These are phyloP conservation scores for Orbilia blumenaviensis DNA, from an alignment of 2,329 filamentous ascomycete genomes.

Conservation along the genomic window DNA sequence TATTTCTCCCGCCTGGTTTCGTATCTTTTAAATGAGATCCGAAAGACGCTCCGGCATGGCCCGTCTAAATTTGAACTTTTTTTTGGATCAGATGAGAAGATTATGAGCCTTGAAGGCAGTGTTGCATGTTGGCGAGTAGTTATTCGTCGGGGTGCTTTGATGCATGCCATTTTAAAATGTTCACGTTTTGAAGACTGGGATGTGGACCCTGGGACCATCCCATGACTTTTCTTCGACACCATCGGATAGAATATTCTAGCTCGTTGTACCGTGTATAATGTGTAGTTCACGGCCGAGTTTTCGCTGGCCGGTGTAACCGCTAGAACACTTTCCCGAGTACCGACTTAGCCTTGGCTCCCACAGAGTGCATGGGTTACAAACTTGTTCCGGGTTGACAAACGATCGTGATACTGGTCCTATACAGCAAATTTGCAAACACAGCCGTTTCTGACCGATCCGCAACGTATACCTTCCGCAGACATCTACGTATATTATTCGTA, in stretches of 20 bases:
- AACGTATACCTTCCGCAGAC: neutral
- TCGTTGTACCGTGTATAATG: neutral
- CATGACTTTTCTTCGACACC: conserved; percentile 21
- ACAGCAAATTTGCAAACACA: neutral
- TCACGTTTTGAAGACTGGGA: conserved; percentile 12
- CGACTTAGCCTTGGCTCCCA: conserved; percentile 10
- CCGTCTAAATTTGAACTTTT: neutral
- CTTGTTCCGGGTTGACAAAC: neutral
- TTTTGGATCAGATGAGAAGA: conserved; percentile 6
- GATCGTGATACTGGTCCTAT: conserved; percentile 28
- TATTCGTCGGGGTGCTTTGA: conserved; percentile 20
- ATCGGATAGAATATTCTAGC: conserved; percentile 35
- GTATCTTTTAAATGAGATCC: conserved; percentile 17
- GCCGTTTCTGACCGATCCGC: neutral
- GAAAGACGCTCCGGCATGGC: conserved; percentile 32
- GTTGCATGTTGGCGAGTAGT: conserved; percentile 24
- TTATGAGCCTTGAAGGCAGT: neutral
- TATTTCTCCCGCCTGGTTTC: neutral
- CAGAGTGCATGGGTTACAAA: neutral
- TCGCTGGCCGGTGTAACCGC: conserved; percentile 18
- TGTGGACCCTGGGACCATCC: conserved; percentile 21
- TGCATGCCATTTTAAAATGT: conserved; percentile 21
- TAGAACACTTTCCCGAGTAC: conserved; percentile 5
- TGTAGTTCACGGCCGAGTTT: neutral
- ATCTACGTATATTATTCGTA: neutral